Base-by-base conservation (phyloP, 1,139 yeast species). In the Zygoascus meyerae region DNA sequence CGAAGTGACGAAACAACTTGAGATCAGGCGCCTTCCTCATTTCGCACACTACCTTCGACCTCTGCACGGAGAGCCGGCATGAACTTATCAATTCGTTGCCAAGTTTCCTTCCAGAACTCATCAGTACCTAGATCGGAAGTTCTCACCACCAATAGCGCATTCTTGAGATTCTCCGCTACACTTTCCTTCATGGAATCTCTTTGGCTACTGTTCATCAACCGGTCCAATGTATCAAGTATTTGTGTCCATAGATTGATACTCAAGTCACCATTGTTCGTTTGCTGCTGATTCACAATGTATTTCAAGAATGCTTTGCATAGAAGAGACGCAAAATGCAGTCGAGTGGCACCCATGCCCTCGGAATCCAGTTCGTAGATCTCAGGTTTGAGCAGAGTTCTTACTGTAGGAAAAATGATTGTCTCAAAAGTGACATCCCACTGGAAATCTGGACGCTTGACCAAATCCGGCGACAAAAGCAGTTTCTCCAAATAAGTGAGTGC, bases 291-390 rank as follows among this genome's bases (percentile, higher is more conserved):
- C 32, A 66, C 65, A 33, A 74, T 70, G 55, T 77, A 79, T 46
- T 81, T 82, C 54, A 90, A 66, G 58, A 86, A 86, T 2, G 83
- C 78, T 60, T 84, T 85, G 51, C 95, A 80, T 11, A 83, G 71
- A 42, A 86, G 65, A 10, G 80, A 73, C 46, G 92, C 72, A 1
- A 84, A 78, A 52, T 83, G 89, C 42, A 74, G 68, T 49, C 85
- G 83, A 0, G 89, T 83, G 48, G 72, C 72, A 4, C 72, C 68
- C 74, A 79, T 85, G 39, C 90, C 90, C 15, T 64, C 62, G 1
- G 73, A 71, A 59, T 84, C 94, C 1, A 85, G 78, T 48, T 74
- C 78, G 50, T 79, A 71, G 1, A 83, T 85, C 47, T 83, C 89
- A 0, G 79, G 79, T 55, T 81, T 81, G 47, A 83, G 67, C 33